Conservation (phyloP, 1,284 basidiomycete genomes). For the Leccinum fallax region DNA sequence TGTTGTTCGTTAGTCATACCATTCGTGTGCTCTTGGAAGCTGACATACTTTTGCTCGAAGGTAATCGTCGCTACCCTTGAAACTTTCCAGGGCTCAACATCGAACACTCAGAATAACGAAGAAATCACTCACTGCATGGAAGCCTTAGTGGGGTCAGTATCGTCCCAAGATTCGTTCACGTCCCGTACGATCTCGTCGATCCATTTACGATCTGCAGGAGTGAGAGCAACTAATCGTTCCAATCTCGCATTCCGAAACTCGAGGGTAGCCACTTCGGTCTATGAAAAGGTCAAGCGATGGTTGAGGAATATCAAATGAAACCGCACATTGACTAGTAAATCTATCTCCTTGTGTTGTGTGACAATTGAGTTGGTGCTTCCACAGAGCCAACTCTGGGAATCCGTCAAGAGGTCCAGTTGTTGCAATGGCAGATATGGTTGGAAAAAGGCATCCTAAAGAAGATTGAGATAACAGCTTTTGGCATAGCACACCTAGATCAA, state of each 20-base stretch:
- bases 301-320: background rate
- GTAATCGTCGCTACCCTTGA: constrained; percentile 93
- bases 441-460: constrained; percentile 83
- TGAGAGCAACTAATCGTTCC: constrained; percentile 79
- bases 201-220: constrained; percentile 96
- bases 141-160: constrained; percentile 56
- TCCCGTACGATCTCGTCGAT: constrained; percentile 81
- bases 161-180: constrained; percentile 81
- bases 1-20: constrained; percentile 30
- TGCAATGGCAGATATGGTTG: constrained; percentile 97
- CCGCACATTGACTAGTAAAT: constrained; percentile 87
- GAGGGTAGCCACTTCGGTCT: constrained; percentile 84
- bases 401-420: constrained; percentile 88
- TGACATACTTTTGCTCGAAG: constrained; percentile 73
- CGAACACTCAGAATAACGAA: background rate
- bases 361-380: constrained; percentile 97
- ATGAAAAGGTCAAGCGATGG: constrained; percentile 5
- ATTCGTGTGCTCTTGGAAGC: background rate
- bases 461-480: constrained; percentile 4
- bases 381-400: constrained; percentile 83
- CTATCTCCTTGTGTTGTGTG: constrained; percentile 90
- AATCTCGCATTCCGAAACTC: constrained; percentile 85
- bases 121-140: constrained; percentile 63
- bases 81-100: constrained; percentile 45
- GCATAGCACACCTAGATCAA: constrained; percentile 26